These are phyloP conservation scores for Trametes cinnabarina DNA, from an alignment of 768 basidiomycete species.

Conservation along the genomic window DNA sequence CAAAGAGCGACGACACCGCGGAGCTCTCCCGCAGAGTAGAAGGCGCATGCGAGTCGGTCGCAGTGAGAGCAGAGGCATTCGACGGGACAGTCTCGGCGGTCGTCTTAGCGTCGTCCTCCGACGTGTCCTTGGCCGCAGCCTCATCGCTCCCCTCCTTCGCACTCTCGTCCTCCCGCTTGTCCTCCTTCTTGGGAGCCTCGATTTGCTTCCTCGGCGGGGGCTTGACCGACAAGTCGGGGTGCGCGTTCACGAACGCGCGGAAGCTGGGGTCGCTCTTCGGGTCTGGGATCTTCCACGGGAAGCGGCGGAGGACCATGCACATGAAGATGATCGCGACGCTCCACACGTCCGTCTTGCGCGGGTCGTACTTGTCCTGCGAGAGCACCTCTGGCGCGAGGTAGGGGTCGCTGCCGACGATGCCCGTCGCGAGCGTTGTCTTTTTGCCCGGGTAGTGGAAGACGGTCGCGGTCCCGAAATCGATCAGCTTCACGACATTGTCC, in stretches of 20 bases:
- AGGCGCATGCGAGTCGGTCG: slow-evolving; percentile 19
- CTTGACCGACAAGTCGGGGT: slow-evolving; percentile 73
- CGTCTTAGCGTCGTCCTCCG: background rate
- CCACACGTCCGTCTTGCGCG: slow-evolving; percentile 98
- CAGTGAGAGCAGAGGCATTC: slow-evolving; percentile 1
- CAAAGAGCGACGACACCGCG: slow-evolving; percentile 11
- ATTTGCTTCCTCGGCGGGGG: slow-evolving; percentile 18
- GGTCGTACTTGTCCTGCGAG: slow-evolving; percentile 78
- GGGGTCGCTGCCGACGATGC: slow-evolving; percentile 95
- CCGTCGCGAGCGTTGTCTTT: slow-evolving; percentile 70
- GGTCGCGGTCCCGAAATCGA: slow-evolving; percentile 99
- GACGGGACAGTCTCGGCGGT: background rate
- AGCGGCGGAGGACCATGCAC: slow-evolving; percentile 96
- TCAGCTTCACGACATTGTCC: slow-evolving; percentile 93
- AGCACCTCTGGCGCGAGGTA: slow-evolving; percentile 98
- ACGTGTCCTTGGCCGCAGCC: slow-evolving; percentile 4
- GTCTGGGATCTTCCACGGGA: slow-evolving; percentile 99
- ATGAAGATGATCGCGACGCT: slow-evolving; percentile 97
- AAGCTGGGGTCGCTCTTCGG: slow-evolving; percentile 90
- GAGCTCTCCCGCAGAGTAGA: slow-evolving; percentile 17
- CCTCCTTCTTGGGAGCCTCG: slow-evolving; percentile 9
- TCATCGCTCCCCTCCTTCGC: background rate
- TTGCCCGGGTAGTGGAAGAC: slow-evolving; percentile 99
- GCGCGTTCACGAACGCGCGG: slow-evolving; percentile 86
- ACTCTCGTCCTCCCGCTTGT: background rate